phyloP scores from a whole-genome alignment of 2,329 filamentous ascomycete genomes.

The Cladophialophora exuberans region DNA sequence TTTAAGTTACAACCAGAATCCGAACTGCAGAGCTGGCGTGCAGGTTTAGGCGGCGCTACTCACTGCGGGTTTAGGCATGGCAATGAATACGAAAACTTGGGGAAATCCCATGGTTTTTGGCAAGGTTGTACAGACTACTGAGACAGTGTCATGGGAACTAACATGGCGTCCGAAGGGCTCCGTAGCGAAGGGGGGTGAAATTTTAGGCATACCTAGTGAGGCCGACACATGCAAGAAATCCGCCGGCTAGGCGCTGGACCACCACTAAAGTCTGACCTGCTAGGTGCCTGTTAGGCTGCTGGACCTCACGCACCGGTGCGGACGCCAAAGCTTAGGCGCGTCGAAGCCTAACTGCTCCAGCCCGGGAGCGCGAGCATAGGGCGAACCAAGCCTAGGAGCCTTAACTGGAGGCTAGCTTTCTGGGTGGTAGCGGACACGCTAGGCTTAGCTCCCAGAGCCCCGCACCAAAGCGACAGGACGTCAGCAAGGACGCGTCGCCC shows the following conservation, averaged over 20 bases:
- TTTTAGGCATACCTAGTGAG: conserved; percentile 7
- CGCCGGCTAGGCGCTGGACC: conserved; percentile 16
- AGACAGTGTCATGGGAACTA: conserved; percentile 20
- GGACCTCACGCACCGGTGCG: conserved; percentile 4
- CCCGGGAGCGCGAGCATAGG: conserved; percentile 1
- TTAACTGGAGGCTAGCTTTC: conserved; percentile 14
- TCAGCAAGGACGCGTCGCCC: conserved; percentile 6
- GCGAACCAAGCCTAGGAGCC: background rate
- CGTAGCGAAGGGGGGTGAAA: conserved; percentile 1
- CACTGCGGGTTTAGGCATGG: background rate
- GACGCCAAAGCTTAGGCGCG: conserved; percentile 7
- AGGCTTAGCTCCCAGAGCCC: conserved; percentile 4
- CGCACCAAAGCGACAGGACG: conserved; percentile 1
- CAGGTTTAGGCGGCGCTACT: conserved; percentile 9
- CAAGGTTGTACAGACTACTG: conserved; percentile 27
- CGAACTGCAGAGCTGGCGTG: conserved; percentile 8
- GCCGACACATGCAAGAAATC: conserved; percentile 20
- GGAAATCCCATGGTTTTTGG: conserved; percentile 13
- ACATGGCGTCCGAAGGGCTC: conserved; percentile 27
- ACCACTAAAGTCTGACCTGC: conserved; percentile 6
- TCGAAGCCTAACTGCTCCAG: background rate
- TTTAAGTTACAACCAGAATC: conserved; percentile 25
- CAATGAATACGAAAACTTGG: background rate
- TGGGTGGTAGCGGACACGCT: conserved; percentile 7
- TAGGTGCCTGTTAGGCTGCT: background rate